Evolutionary conservation across 2,329 filamentous ascomycete species (phyloP).

Genomic region (Colletotrichum magnum): DNA sequence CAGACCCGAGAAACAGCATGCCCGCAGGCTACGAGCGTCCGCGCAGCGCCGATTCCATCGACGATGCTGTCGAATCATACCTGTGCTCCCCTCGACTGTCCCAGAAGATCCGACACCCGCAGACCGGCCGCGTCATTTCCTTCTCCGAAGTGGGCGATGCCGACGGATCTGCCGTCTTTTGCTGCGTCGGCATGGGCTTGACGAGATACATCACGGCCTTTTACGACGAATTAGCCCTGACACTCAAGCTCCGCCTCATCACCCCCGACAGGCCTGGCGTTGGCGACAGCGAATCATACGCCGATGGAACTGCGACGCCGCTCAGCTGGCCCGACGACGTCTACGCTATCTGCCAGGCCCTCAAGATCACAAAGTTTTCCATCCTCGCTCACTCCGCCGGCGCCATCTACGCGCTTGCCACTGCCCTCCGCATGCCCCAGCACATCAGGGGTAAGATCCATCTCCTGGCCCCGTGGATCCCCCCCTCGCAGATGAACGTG

Average conservation of each 20-base stretch:
- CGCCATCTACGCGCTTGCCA: constrained; percentile 97
- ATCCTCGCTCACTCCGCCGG: constrained; percentile 96
- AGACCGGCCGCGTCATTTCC: constrained; percentile 88
- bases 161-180: constrained; percentile 91
- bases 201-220: constrained; percentile 97
- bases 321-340: constrained; percentile 94
- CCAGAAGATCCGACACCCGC: constrained; percentile 88
- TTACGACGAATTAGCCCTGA: constrained; percentile 94
- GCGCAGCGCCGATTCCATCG: constrained; percentile 86
- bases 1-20: constrained; percentile 48
- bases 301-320: constrained; percentile 86
- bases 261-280: constrained; percentile 95
- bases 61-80: constrained; percentile 89
- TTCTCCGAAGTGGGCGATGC: constrained; percentile 98
- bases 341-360: constrained; percentile 89
- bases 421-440: constrained; percentile 94
- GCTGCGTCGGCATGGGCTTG: constrained; percentile 97
- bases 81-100: constrained; percentile 86
- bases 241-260: constrained; percentile 89
- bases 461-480: constrained; percentile 96
- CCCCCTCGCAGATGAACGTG: constrained; percentile 90
- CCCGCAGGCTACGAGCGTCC: constrained; percentile 78
- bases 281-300: constrained; percentile 89
- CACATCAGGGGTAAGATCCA: constrained; percentile 96
- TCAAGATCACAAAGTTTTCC: constrained; percentile 96